Conservation (phyloP, 176 grass and related monocot species). For the Elymus sibiricus region DNA sequence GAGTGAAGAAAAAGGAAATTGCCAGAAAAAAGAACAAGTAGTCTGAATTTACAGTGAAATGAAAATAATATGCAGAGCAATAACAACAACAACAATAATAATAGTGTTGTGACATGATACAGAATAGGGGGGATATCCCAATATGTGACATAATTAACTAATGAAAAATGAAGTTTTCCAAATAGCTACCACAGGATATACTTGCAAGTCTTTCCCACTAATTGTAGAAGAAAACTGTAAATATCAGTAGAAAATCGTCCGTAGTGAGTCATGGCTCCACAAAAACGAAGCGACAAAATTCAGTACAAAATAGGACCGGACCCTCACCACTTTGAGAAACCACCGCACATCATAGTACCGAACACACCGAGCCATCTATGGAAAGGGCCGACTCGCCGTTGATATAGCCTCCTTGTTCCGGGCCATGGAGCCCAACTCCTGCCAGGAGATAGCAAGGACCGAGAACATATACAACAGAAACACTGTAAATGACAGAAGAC, state of each 20-base stretch:
- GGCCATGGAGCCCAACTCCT: no score
- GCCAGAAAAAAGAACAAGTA: background rate
- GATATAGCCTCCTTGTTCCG: no score
- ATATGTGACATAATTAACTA: background rate
- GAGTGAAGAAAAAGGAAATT: background rate
- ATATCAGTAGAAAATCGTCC: background rate
- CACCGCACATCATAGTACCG: no score
- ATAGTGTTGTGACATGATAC: background rate
- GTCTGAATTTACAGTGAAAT: constrained; percentile 7
- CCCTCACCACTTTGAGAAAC: no score
- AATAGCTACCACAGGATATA: background rate
- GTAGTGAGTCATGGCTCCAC: background rate
- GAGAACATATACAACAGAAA: no score
- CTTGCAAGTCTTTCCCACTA: no score
- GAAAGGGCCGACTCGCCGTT: no score
- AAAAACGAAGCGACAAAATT: background rate
- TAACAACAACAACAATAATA: background rate
- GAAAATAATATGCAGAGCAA: background rate
- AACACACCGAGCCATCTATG: no score
- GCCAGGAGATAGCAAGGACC: no score
- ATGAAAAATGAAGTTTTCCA: background rate
- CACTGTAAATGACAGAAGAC: no score
- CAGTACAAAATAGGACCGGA: no score
- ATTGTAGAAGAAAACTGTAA: background rate
- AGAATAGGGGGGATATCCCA: background rate